Evolutionary conservation across 257 asterid genomes (phyloP), one percentile per base, ranked within the genome.

Genomic region (Oldenlandia corymbosa): DNA sequence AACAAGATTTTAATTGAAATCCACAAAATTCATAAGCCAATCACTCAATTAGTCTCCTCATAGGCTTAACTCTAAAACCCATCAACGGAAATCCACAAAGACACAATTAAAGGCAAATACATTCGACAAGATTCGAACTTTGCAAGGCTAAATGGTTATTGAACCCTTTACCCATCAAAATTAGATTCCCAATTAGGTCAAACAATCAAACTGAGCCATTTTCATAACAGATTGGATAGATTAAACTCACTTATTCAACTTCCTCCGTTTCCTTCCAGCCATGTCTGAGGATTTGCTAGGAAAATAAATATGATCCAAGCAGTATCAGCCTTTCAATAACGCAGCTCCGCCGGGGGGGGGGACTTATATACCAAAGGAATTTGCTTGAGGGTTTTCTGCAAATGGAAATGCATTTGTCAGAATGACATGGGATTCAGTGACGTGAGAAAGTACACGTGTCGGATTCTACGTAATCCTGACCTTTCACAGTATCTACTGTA

Each of bases 241-340:
- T 45, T 4, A 48, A 47, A 61, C 90, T 80, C 61, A 84, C 94
- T 69, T 67, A 72, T 73, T 81, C 74, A 82, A 59, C 65, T 70
- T 81, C 54, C 81, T 82, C 48, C 83, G 64, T 65, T 83, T 77
- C 27, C 85, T 70, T 9, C 81, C 86, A 58, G 84, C 80, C 91
- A 82, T 84, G 65, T 58, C 54, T 42, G 17, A 26, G 16, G 48
- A 43, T 17, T 43, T 17, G 5, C 12, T 17, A n/a, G 5, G 3
- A n/a, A 58, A 59, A 23, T 1, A 30, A 30, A 12, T 23, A 53
- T 17, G 49, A 5, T 27, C 50, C 27, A 4, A 18, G 37, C 50
- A 20, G 63, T 28, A 27, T n/a, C n/a, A n/a, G n/a, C n/a, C 39
- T 34, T 62, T 36, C 14, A 31, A 13, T 23, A 9, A 21, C 0